Conservation (phyloP, 257 asterid genomes). For the Plantago major region DNA sequence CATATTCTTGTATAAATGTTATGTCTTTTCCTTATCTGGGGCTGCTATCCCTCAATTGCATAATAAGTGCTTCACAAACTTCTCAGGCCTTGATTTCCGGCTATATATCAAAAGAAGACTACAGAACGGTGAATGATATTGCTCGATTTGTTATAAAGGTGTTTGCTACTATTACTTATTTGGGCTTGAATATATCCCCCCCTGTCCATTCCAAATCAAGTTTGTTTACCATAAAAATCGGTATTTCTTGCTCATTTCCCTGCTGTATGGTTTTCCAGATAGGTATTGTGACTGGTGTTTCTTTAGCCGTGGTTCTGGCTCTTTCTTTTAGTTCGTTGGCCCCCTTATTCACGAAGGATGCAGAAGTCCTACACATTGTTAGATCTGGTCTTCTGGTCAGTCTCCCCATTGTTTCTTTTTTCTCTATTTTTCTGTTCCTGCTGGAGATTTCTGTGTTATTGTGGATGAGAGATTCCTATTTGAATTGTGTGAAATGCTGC, state of each 20-base stretch:
- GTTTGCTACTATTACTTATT: conserved; percentile 17
- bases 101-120: conserved; percentile 65
- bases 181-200: conserved; percentile 7
- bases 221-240: not conserved
- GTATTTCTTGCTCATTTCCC: conserved; percentile 14
- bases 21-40: not conserved
- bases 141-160: conserved; percentile 69
- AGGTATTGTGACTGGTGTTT: conserved; percentile 59
- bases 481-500: conserved; percentile 30
- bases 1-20: no score
- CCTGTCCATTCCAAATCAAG: conserved; percentile 2
- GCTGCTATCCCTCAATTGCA: conserved; percentile 1
- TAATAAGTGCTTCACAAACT: conserved; percentile 2
- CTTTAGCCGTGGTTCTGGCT: conserved; percentile 59
- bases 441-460: conserved; percentile 6
- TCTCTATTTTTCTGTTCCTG: not conserved
- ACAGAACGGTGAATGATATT: conserved; percentile 57
- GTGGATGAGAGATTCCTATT: conserved; percentile 8
- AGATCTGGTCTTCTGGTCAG: conserved; percentile 68
- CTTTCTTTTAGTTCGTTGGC: conserved; percentile 65
- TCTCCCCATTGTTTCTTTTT: not conserved
- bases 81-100: conserved; percentile 79
- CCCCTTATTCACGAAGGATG: conserved; percentile 60
- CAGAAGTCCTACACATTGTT: conserved; percentile 55
- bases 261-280: conserved; percentile 39